These are phyloP conservation scores for Monilinia fructigena DNA, from an alignment of 2,329 filamentous ascomycete species.

Conservation along the genomic window DNA sequence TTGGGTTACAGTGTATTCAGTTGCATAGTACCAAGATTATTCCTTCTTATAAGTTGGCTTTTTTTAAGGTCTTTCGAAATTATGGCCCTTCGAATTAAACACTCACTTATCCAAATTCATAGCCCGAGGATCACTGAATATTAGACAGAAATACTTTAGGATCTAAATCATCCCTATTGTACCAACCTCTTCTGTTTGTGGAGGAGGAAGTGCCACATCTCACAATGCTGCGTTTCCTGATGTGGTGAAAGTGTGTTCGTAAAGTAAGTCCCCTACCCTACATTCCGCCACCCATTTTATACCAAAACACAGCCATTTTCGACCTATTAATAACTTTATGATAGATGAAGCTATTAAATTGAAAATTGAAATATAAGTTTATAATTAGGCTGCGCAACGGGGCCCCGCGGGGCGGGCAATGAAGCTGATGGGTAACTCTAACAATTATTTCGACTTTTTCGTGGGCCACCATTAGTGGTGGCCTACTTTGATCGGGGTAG, in stretches of 20 bases:
- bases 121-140: slow-evolving; percentile 48
- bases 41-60: not conserved
- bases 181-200: slow-evolving; percentile 53
- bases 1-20: too few relatives aligned
- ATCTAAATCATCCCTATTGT: slow-evolving; percentile 62
- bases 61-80: slow-evolving; percentile 35
- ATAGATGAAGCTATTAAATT: too few relatives aligned
- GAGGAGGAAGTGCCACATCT: slow-evolving; percentile 40
- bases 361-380: too few relatives aligned
- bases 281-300: too few relatives aligned
- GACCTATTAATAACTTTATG: too few relatives aligned
- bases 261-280: slow-evolving; percentile 35
- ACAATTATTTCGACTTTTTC: too few relatives aligned
- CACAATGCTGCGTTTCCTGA: slow-evolving; percentile 45
- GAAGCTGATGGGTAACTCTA: too few relatives aligned
- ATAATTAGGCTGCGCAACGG: too few relatives aligned
- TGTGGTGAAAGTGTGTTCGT: slow-evolving; percentile 44
- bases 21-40: not conserved
- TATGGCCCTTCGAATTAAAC: slow-evolving; percentile 38
- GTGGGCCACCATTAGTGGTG: too few relatives aligned
- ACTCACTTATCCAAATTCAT: slow-evolving; percentile 62
- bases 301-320: too few relatives aligned
- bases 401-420: too few relatives aligned
- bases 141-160: slow-evolving; percentile 61
- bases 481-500: too few relatives aligned